These are phyloP conservation scores for Pythium aristosporum DNA, from an alignment of 352 stramenopile species.

Conservation along the genomic window DNA sequence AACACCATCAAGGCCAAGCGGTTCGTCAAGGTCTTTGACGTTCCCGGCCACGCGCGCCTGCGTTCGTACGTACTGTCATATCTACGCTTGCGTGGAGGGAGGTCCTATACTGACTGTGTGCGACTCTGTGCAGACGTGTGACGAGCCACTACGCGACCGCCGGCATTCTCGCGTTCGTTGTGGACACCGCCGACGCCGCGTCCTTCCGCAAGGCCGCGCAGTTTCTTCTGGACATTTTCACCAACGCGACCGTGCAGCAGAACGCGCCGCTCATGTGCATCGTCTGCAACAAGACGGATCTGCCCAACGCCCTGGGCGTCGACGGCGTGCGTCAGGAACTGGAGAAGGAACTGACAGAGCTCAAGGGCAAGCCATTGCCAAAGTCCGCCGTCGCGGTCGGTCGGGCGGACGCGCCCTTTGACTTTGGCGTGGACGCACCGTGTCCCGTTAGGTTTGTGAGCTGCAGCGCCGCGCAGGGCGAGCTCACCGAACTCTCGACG, in stretches of 20 bases:
- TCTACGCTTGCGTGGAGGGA: not conserved
- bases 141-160: constrained; percentile 6
- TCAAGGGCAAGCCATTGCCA: constrained; percentile 11
- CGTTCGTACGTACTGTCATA: constrained; percentile 14
- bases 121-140: not conserved
- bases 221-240: constrained; percentile 16
- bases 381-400: not conserved
- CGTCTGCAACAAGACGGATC: constrained; percentile 21
- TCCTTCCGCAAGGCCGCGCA: constrained; percentile 13
- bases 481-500: constrained; percentile 14
- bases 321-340: constrained; percentile 4
- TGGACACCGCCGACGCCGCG: constrained; percentile 12
- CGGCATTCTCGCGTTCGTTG: constrained; percentile 15
- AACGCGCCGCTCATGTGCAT: constrained; percentile 6
- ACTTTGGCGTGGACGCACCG: constrained; percentile 18
- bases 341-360: constrained; percentile 7
- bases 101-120: not conserved
- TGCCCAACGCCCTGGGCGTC: constrained; percentile 4
- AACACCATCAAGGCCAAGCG: constrained; percentile 20
- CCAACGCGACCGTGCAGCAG: constrained; percentile 6
- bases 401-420: constrained; percentile 6
- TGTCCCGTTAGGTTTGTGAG: constrained; percentile 14
- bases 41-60: constrained; percentile 14
- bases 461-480: constrained; percentile 15
- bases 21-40: constrained; percentile 22